Evolutionary conservation across 768 basidiomycete genomes (phyloP), one percentile per base, ranked within the genome.

Genomic region (Coprinopsis strossmayeri): DNA sequence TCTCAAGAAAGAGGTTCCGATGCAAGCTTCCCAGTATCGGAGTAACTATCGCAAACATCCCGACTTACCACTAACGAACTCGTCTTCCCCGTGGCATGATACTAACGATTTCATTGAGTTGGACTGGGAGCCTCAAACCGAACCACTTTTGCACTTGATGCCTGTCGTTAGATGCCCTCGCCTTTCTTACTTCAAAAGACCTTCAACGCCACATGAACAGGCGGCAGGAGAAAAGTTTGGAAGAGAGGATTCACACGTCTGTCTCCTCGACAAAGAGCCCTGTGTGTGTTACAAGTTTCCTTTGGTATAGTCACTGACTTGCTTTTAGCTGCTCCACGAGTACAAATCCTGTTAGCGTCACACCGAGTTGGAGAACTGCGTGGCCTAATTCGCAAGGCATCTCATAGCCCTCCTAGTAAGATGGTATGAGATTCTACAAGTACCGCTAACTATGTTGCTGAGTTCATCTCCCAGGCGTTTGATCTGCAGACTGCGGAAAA

Each of bases 31-130:
- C n/a, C 59, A 71, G 5, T 66, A 76, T 34, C 64, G 67, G 38
- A 75, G 71, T 50, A 73, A 72, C 43, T 80, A 78, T 53, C 68
- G 77, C 45, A 69, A 68, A 27, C 72, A 73, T 34, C 61, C 67
- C 23, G 63, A 73, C 46, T 65, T 82, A 32, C 73, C 72, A 15
- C 52, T 58, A 1, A 72, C 71, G 7, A 64, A 67, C n/a, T 52
- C 68, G 15, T 64, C 69, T 11, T 78, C 80, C 2, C 59, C 67
- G 3, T 96, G 93, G 93, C 70, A 84, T 54, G 82, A 94, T 59
- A 57, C 68, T 25, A 80, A 89, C 53, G 94, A 98, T 58, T 96
- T 86, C 59, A 71, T 87, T 39, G 91, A 96, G 60, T 73, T 80
- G 0, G 82, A 86, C 55, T 85, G 85, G 77, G 63, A 69, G 2